These are phyloP conservation scores for Williopsis jadinii DNA, from an alignment of 1,139 yeast genomes.

Conservation along the genomic window DNA sequence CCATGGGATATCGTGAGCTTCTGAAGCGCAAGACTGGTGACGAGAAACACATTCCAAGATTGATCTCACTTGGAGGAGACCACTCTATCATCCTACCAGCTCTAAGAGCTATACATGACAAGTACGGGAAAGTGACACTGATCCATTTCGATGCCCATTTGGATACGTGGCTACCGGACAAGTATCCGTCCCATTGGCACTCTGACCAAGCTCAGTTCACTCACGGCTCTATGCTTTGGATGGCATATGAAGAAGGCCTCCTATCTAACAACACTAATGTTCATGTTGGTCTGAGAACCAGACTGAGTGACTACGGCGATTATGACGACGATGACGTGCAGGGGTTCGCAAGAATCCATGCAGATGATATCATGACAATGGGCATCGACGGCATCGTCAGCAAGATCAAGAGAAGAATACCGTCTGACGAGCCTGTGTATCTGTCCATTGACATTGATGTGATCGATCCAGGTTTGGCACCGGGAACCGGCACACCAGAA, in stretches of 20 bases:
- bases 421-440: slow-evolving; percentile 56
- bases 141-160: slow-evolving; percentile 77
- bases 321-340: slow-evolving; percentile 57
- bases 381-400: slow-evolving; percentile 50
- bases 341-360: slow-evolving; percentile 55
- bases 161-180: slow-evolving; percentile 73
- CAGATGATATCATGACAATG: slow-evolving; percentile 60
- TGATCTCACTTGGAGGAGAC: slow-evolving; percentile 71
- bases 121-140: slow-evolving; percentile 59
- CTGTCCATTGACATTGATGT: slow-evolving; percentile 73
- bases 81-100: slow-evolving; percentile 70
- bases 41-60: slow-evolving; percentile 41
- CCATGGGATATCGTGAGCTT: slow-evolving; percentile 45
- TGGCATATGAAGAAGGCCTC: slow-evolving; percentile 63
- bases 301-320: slow-evolving; percentile 54
- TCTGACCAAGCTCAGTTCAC: slow-evolving; percentile 57
- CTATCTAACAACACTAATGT: slow-evolving; percentile 46
- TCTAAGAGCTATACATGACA: slow-evolving; percentile 49
- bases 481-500: slow-evolving; percentile 82
- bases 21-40: slow-evolving; percentile 26
- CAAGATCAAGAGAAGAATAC: slow-evolving; percentile 43
- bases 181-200: slow-evolving; percentile 64
- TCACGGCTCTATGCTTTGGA: slow-evolving; percentile 81
- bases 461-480: slow-evolving; percentile 74
- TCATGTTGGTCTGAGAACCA: slow-evolving; percentile 70